These are phyloP conservation scores for Kuraishia piskuri DNA, from an alignment of 805 yeast genomes.

Conservation along the genomic window DNA sequence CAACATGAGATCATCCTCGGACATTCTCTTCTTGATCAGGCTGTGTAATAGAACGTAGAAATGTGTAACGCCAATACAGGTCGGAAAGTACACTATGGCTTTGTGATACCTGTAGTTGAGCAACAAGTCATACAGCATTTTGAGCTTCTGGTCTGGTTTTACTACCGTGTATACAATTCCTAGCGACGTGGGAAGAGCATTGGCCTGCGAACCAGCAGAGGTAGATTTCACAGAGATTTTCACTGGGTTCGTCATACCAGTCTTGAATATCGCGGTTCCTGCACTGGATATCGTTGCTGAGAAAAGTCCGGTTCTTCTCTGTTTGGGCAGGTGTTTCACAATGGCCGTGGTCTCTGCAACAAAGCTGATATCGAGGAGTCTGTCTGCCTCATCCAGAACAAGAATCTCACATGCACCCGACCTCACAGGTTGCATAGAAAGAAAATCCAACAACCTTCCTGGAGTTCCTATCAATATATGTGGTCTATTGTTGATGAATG, in stretches of 20 bases:
- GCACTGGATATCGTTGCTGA: slow-evolving; percentile 90
- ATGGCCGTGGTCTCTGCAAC: slow-evolving; percentile 60
- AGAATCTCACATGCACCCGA: slow-evolving; percentile 61
- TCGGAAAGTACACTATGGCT: slow-evolving; percentile 87
- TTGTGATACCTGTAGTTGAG: slow-evolving; percentile 54
- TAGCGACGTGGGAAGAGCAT: slow-evolving; percentile 54
- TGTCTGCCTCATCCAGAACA: slow-evolving; percentile 90
- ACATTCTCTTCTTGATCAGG: slow-evolving; percentile 22
- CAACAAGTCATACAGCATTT: slow-evolving; percentile 46
- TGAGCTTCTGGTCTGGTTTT: slow-evolving; percentile 53
- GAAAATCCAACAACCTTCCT: slow-evolving; percentile 75
- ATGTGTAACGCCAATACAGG: slow-evolving; percentile 76
- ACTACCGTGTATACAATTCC: slow-evolving; percentile 52
- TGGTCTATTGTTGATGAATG: slow-evolving; percentile 46
- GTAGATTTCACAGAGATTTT: slow-evolving; percentile 66
- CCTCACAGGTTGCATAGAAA: slow-evolving; percentile 49
- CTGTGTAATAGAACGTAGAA: slow-evolving; percentile 51
- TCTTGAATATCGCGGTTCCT: slow-evolving; percentile 66
- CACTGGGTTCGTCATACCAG: slow-evolving; percentile 92
- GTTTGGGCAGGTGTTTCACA: slow-evolving; percentile 69
- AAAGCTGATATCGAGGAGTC: slow-evolving; percentile 73
- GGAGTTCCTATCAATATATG: slow-evolving; percentile 88
- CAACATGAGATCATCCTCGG: slow-evolving; percentile 24
- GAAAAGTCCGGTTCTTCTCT: slow-evolving; percentile 86
- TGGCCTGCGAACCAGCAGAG: slow-evolving; percentile 23